Conservation (phyloP, 306 rosid genomes). For the Trichosanthes truncata region DNA sequence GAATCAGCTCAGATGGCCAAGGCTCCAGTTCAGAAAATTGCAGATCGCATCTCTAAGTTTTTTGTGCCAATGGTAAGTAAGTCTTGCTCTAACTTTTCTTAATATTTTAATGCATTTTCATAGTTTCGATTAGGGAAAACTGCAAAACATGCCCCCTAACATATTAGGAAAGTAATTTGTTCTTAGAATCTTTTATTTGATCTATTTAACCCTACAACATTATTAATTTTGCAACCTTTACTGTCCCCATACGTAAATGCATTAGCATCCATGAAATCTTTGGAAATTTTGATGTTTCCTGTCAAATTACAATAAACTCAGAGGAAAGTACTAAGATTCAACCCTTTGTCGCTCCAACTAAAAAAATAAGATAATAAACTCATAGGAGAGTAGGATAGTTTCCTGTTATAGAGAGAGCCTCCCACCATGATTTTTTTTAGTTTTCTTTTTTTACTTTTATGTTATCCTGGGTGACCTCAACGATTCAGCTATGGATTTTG, state of each 20-base stretch:
- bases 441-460: neutral
- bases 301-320: neutral
- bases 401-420: neutral
- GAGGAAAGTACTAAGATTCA: neutral
- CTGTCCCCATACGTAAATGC: neutral
- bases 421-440: neutral
- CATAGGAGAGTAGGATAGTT: neutral
- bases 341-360: neutral
- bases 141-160: neutral
- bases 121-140: neutral
- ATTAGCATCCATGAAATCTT: neutral
- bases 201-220: neutral
- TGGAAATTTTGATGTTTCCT: neutral
- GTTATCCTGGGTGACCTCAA: neutral
- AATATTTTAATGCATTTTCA: neutral
- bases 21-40: conserved; percentile 82
- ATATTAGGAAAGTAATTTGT: neutral
- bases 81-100: neutral
- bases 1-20: conserved; percentile 92
- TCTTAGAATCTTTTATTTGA: neutral
- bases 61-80: conserved; percentile 67
- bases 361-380: neutral
- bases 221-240: neutral
- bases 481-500: neutral
- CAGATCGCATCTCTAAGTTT: conserved; percentile 67